These are phyloP conservation scores for Chytriomyces confervae DNA, from an alignment of 192 early-diverging fungal genomes.

Conservation along the genomic window DNA sequence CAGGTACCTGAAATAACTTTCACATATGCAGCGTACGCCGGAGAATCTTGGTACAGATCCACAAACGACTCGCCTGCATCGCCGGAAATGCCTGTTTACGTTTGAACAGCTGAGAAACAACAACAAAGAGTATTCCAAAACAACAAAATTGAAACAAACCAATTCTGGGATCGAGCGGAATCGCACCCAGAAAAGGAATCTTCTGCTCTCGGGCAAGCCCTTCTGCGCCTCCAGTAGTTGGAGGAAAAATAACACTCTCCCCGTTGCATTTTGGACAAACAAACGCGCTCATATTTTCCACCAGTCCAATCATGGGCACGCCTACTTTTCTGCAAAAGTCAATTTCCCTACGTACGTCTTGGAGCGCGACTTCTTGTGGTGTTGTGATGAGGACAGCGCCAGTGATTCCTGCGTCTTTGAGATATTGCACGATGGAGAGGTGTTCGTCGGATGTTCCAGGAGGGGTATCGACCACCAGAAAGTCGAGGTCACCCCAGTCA, in stretches of 20 bases:
- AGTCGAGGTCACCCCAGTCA: slow-evolving; percentile 96
- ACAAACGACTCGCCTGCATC: slow-evolving; percentile 90
- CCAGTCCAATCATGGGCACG: slow-evolving; percentile 54
- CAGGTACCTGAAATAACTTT: slow-evolving; percentile 32
- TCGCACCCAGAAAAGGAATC: slow-evolving; percentile 85
- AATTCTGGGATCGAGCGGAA: slow-evolving; percentile 88
- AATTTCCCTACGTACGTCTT: slow-evolving; percentile 66
- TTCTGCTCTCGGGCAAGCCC: slow-evolving; percentile 85
- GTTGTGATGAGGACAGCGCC: slow-evolving; percentile 97
- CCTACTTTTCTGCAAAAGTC: slow-evolving; percentile 63
- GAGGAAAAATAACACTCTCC: slow-evolving; percentile 89
- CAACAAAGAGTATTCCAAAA: slow-evolving; percentile 6
- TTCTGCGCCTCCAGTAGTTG: slow-evolving; percentile 81
- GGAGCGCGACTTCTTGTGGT: slow-evolving; percentile 77
- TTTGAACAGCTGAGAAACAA: not conserved
- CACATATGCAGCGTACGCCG: slow-evolving; percentile 64
- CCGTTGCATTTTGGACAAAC: slow-evolving; percentile 62
- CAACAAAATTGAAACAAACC: slow-evolving; percentile 26
- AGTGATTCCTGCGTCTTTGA: slow-evolving; percentile 74
- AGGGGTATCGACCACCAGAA: slow-evolving; percentile 94
- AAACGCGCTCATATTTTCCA: slow-evolving; percentile 65
- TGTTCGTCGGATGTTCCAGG: slow-evolving; percentile 99
- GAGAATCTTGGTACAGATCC: slow-evolving; percentile 87
- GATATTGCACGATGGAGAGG: slow-evolving; percentile 87
- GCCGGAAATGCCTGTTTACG: slow-evolving; percentile 68